These are phyloP conservation scores for Trichoderma atrobrunneum DNA, from an alignment of 2,329 filamentous ascomycete genomes.

Conservation along the genomic window DNA sequence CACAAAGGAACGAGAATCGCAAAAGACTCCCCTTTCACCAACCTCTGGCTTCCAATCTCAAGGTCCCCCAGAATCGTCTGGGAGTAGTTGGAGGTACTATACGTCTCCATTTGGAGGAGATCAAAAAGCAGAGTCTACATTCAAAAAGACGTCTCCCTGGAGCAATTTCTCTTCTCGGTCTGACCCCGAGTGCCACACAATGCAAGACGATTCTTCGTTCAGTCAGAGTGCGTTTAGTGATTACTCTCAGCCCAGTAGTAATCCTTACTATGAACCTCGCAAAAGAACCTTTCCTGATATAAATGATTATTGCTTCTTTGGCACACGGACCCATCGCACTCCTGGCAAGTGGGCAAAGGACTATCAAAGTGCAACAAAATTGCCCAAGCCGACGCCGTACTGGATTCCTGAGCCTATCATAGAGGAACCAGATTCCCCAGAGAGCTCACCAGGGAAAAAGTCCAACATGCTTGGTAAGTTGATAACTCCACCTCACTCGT, in stretches of 20 bases:
- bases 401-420: slow-evolving; percentile 33
- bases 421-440: slow-evolving; percentile 34
- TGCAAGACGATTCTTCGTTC: slow-evolving; percentile 1
- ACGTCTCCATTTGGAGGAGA: slow-evolving; percentile 14
- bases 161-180: not conserved
- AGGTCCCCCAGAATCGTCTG: slow-evolving; percentile 24
- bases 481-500: not conserved
- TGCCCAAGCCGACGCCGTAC: slow-evolving; percentile 17
- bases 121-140: not conserved
- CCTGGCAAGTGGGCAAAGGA: slow-evolving; percentile 12
- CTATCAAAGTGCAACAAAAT: not conserved
- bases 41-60: slow-evolving; percentile 13
- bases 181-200: not conserved
- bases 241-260: slow-evolving; percentile 31
- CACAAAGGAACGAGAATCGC: not conserved
- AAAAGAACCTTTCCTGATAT: slow-evolving; percentile 22
- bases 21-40: not conserved
- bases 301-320: slow-evolving; percentile 5
- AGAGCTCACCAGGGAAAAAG: slow-evolving; percentile 25
- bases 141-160: slow-evolving; percentile 2
- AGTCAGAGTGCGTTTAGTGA: slow-evolving; percentile 19
- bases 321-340: not conserved
- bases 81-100: slow-evolving; percentile 29
- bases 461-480: slow-evolving; percentile 32
- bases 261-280: slow-evolving; percentile 36